phyloP scores from a whole-genome alignment of 768 basidiomycete genomes.

The Leucocoprinus leucothites region DNA sequence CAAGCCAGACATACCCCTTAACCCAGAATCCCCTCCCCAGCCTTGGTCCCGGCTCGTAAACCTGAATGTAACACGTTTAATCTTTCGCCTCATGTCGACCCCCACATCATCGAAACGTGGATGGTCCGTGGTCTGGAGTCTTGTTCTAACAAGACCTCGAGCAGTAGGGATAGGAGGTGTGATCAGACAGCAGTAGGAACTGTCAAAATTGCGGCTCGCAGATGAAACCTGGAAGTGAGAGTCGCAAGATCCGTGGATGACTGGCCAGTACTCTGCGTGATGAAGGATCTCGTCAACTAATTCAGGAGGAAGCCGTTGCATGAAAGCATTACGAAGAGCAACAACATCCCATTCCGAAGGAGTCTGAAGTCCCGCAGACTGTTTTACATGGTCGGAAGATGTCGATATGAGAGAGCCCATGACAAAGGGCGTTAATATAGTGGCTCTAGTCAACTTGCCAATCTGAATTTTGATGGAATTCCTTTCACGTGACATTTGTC shows the following conservation, averaged over 20 bases:
- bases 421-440: background rate
- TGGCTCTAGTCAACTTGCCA: too few relatives aligned
- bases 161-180: slow-evolving; percentile 12
- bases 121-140: background rate
- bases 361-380: background rate
- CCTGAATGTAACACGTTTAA: slow-evolving; percentile 17
- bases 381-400: background rate
- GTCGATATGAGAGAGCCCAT: background rate
- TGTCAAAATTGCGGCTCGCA: background rate
- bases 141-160: background rate
- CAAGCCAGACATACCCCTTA: slow-evolving; percentile 14
- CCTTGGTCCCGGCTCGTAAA: slow-evolving; percentile 27
- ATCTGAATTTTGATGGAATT: too few relatives aligned
- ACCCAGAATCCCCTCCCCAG: slow-evolving; percentile 23
- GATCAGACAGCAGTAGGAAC: slow-evolving; percentile 12
- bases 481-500: too few relatives aligned
- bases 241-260: slow-evolving; percentile 1
- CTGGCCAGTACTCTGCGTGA: slow-evolving; percentile 21
- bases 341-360: slow-evolving; percentile 12
- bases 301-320: slow-evolving; percentile 12
- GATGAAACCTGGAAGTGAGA: background rate
- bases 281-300: slow-evolving; percentile 16
- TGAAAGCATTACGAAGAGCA: background rate
- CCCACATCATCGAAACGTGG: background rate
- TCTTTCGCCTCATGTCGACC: background rate